Percentiles rank a stretch among this genome's conserved stretches.
Conservation (phyloP, 2,329 filamentous ascomycete genomes). For the Diaporthe helianthi region DNA sequence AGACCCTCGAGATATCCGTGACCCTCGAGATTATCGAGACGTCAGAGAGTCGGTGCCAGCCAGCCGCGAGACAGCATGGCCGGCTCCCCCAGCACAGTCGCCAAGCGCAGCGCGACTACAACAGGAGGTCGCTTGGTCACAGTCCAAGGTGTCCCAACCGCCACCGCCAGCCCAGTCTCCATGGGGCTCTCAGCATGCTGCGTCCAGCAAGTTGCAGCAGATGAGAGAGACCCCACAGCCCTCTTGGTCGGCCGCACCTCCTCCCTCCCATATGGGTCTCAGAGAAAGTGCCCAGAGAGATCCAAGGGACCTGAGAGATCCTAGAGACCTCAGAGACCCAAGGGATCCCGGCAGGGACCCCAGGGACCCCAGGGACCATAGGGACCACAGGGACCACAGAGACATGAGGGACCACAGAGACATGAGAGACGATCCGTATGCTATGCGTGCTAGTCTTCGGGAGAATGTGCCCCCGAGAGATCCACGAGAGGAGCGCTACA, state of each 20-base stretch:
- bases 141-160: constrained; percentile 44
- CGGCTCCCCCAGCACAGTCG: constrained; percentile 38
- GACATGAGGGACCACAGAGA: not conserved
- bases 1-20: constrained; percentile 50
- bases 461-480: constrained; percentile 24
- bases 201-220: constrained; percentile 46
- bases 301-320: not conserved
- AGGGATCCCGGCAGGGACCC: too few species aligned
- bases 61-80: constrained; percentile 48
- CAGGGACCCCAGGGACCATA: not conserved
- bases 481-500: constrained; percentile 31
- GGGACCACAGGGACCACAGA: too few species aligned
- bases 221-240: constrained; percentile 45
- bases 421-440: constrained; percentile 30
- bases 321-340: not conserved
- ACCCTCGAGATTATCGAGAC: constrained; percentile 52
- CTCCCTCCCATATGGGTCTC: constrained; percentile 38
- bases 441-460: constrained; percentile 24
- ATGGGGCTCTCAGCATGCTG: constrained; percentile 49
- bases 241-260: constrained; percentile 43
- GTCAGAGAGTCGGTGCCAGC: constrained; percentile 51
- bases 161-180: constrained; percentile 46
- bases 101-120: constrained; percentile 39
- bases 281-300: constrained; percentile 34
- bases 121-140: constrained; percentile 44